Base-by-base conservation (phyloP, 73 alveolate genomes). In the Paraurostyla sp. region DNA sequence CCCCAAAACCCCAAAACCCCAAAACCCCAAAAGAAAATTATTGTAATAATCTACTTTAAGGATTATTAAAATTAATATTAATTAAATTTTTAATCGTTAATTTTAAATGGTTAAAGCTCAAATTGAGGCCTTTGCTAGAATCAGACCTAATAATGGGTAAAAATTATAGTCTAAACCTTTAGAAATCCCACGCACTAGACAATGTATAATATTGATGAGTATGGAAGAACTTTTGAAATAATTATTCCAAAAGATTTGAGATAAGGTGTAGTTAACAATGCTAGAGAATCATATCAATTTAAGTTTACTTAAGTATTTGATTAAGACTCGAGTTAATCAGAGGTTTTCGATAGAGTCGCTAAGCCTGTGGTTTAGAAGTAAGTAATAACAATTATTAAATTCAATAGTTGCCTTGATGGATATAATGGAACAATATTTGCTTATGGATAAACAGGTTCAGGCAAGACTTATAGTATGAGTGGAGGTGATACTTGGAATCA, bases 371-470 rank as follows among this genome's bases (percentile, higher is more conserved):
- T 94, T 27, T n/a, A 76, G 27, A 92, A 83, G 96, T 92, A 88
- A 32, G 27, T 25, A n/a, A n/a, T 73, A 46, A 32, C 11, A 49
- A 25, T 23, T 46, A 29, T 46, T 23, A 43, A 54, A 23, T 42
- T 16, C 58, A 2, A 16, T 35, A 97, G 98, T 76, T 97, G 96
- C 90, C 76, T 98, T 88, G 99, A 98, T 76, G 99, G 99, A 6
- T 97, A 95, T 92, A 97, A 97, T 87, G 98, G 98, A 38, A 96
- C 99, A 0, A 90, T 97, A 35, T 97, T 97, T 87, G 98, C 99
- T 42, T 97, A 96, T 88, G 99, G 99, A 3, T 96, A 97, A 85
- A 97, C 99, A 18, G 99, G 99, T 4, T 86, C 97, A 29, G 99
- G 99, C 63, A 97, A 97, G 85, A 97, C 99, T 7, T 97, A 95